Percentiles rank a stretch among this genome's conserved stretches.
Evolutionary conservation across 2,329 filamentous ascomycete species (phyloP).

Genomic region (Phialophora expanda): DNA sequence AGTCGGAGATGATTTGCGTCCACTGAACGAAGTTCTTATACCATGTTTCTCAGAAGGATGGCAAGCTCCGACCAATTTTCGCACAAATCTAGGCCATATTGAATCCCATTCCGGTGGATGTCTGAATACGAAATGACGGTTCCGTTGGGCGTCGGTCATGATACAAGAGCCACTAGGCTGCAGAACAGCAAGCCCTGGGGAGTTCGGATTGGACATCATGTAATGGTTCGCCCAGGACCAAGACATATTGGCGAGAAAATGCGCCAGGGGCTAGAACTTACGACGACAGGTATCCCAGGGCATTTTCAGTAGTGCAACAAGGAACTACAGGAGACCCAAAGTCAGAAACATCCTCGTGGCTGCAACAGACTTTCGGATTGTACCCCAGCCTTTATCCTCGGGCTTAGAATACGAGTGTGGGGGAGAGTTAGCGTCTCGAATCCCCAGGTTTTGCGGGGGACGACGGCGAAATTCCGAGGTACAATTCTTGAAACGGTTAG

Average conservation of each 20-base stretch:
- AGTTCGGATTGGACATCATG: slow-evolving; percentile 6
- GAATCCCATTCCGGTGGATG: neutral
- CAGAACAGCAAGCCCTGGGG: neutral
- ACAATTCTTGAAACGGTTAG: slow-evolving; percentile 20
- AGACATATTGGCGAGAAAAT: neutral
- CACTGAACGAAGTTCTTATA: slow-evolving; percentile 4
- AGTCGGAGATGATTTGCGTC: neutral
- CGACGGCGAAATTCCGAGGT: slow-evolving; percentile 16
- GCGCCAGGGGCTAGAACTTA: neutral
- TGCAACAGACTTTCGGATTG: neutral
- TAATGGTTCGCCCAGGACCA: neutral
- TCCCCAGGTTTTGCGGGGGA: slow-evolving; percentile 23
- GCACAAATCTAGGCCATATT: slow-evolving; percentile 1
- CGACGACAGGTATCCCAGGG: neutral
- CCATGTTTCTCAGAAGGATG: neutral
- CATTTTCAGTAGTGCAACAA: neutral
- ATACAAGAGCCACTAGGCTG: slow-evolving; percentile 1
- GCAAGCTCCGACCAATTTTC: slow-evolving; percentile 9
- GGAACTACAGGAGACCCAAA: neutral
- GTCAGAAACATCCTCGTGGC: slow-evolving; percentile 5
- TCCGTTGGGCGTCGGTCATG: neutral
- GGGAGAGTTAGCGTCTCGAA: slow-evolving; percentile 8
- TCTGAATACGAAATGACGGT: neutral
- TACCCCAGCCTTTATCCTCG: slow-evolving; percentile 13
- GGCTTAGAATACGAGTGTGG: slow-evolving; percentile 7